Conservation (phyloP, 2,329 filamentous ascomycete genomes). For the Trichoderma lentiforme region DNA sequence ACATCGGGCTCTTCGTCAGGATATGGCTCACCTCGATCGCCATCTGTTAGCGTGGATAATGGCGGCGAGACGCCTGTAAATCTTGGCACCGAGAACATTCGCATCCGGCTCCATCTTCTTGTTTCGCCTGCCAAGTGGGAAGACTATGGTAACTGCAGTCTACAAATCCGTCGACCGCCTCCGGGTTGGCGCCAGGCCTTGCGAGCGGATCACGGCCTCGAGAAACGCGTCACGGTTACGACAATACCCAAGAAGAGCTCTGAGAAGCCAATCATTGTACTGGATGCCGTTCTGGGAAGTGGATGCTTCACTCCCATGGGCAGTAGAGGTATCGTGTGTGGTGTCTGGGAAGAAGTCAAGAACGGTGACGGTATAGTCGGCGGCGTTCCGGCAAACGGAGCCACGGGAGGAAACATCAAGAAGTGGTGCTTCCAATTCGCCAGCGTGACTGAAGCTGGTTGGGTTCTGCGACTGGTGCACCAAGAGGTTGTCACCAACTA, state of each 20-base stretch:
- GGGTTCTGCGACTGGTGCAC: conserved; percentile 55
- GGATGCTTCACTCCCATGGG: conserved; percentile 82
- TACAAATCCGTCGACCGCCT: conserved; percentile 78
- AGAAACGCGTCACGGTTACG: conserved; percentile 81
- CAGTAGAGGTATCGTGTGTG: conserved; percentile 81
- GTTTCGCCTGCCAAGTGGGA: conserved; percentile 79
- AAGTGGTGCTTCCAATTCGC: conserved; percentile 64
- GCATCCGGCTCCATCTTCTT: conserved; percentile 81
- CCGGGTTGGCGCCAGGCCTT: conserved; percentile 57
- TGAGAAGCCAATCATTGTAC: conserved; percentile 58
- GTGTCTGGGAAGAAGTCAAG: conserved; percentile 77
- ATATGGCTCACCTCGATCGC: conserved; percentile 49
- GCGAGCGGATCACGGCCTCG: conserved; percentile 60
- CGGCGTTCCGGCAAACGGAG: conserved; percentile 49
- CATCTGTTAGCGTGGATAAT: conserved; percentile 54
- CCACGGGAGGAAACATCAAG: conserved; percentile 52
- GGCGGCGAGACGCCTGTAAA: conserved; percentile 55
- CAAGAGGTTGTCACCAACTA: conserved; percentile 49
- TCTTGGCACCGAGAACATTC: conserved; percentile 66
- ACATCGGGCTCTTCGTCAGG: conserved; percentile 55
- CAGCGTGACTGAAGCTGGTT: conserved; percentile 50
- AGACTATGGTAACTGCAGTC: conserved; percentile 78
- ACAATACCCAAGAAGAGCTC: conserved; percentile 63
- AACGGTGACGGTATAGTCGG: conserved; percentile 57
- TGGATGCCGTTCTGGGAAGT: conserved; percentile 82